phyloP scores from a whole-genome alignment of 805 yeast species.

The Wickerhamiella nectarea region DNA sequence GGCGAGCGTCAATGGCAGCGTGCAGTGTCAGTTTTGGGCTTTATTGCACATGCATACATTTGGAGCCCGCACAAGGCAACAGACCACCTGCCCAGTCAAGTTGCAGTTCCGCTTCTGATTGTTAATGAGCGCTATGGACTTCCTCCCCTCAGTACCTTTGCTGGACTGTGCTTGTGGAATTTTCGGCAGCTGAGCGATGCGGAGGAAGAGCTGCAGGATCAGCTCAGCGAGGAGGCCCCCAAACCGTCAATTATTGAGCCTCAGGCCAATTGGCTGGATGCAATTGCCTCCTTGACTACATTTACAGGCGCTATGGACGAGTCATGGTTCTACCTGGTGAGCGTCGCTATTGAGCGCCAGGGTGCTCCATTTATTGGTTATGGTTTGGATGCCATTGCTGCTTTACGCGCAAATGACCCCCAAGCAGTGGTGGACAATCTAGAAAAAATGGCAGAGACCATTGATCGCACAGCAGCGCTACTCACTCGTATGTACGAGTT shows the following conservation, averaged over 20 bases:
- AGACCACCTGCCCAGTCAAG: slow-evolving; percentile 48
- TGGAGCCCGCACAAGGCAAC: slow-evolving; percentile 56
- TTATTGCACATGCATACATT: slow-evolving; percentile 75
- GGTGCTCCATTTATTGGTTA: slow-evolving; percentile 59
- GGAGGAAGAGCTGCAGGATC: slow-evolving; percentile 4
- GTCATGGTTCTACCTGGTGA: slow-evolving; percentile 83
- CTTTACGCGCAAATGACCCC: slow-evolving; percentile 37
- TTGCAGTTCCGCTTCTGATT: slow-evolving; percentile 57
- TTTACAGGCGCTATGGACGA: slow-evolving; percentile 87
- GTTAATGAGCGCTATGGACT: slow-evolving; percentile 48
- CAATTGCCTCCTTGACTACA: slow-evolving; percentile 59
- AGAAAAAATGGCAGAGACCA: slow-evolving; percentile 56
- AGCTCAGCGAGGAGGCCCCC: neutral
- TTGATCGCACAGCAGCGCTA: slow-evolving; percentile 59
- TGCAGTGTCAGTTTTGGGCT: slow-evolving; percentile 68
- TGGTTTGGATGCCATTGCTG: slow-evolving; percentile 54
- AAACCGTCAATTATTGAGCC: neutral
- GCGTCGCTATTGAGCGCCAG: slow-evolving; percentile 70
- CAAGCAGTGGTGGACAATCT: slow-evolving; percentile 33
- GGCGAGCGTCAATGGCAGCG: slow-evolving; percentile 48
- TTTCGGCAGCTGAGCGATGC: slow-evolving; percentile 40
- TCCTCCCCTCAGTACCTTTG: slow-evolving; percentile 81
- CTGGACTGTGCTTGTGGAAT: slow-evolving; percentile 82
- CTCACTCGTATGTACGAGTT: slow-evolving; percentile 77
- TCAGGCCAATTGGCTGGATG: slow-evolving; percentile 11